Base-by-base conservation (phyloP, 2,329 filamentous ascomycete species). In the Ilyonectria mors-panacis region DNA sequence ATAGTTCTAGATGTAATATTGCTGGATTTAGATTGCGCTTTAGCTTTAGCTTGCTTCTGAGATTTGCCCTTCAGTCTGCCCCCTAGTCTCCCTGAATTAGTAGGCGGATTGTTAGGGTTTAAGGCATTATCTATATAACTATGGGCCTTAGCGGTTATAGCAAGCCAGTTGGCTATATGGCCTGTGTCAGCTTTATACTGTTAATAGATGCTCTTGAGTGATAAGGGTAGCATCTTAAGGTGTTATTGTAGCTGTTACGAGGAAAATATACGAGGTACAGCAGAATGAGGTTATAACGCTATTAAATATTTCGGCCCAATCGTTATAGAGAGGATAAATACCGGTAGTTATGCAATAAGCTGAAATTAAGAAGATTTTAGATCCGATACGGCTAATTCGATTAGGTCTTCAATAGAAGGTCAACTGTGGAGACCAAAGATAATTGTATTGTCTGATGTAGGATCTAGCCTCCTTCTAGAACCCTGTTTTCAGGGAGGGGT, bases 151-250 rank as follows among this genome's bases (percentile, higher is more conserved):
- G 71, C 68, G 12, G 68, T 75, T 0, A 63, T 53, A 3, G 65
- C 64, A 0, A 73, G 65, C 70, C 67, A 73, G 44, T 55, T 59
- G 17, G 73, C 71, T 4, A 73, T 63, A 39, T 39, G 39, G 50
- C 72, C 70, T 0, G 68, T 75, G 35, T 74, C 73, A 13, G 61
- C 56, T 60, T 75, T 75, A 56, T 71, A 73, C 17, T 73, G 61
- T 5, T 67, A 45, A 28, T 68, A 75, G 10, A 67, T 63, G 19
- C 61, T 67, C n/a, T 48, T 55, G n/a, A 73, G 61, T 3, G 67
- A 61, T 1, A 57, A 51, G 33, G 69, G 69, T 12, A 68, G 35
- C 56, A 59, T 59, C 10, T 48, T 64, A 44, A 42, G 30, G 44
- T 47, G 44, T 47, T 47, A n/a, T 21, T 47, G 44, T 15, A 47